phyloP scores from a whole-genome alignment of 257 asterid species.

The Solanum neorickii region DNA sequence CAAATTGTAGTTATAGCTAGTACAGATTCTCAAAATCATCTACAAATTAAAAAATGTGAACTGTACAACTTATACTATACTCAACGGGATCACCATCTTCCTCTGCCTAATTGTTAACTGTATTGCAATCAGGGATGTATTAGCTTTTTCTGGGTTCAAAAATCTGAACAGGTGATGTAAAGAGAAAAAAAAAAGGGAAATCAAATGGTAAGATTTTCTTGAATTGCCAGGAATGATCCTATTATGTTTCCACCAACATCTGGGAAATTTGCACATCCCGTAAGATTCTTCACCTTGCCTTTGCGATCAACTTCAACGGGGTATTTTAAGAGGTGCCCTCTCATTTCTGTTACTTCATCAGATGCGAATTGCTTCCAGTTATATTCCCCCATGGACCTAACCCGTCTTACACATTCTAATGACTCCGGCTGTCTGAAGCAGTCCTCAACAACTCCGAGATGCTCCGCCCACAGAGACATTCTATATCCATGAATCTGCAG shows the following conservation, averaged over 20 bases:
- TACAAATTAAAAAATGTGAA: background rate
- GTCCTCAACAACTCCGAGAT: conserved; percentile 75
- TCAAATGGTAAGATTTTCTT: conserved; percentile 81
- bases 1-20: background rate
- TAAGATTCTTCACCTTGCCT: conserved; percentile 69
- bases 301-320: conserved; percentile 79
- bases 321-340: conserved; percentile 79
- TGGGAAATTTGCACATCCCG: conserved; percentile 69
- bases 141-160: background rate
- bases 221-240: conserved; percentile 82
- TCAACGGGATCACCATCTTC: background rate
- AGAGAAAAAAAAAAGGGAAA: background rate
- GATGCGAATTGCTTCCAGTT: conserved; percentile 79
- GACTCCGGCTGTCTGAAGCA: conserved; percentile 76
- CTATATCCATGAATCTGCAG: conserved; percentile 77
- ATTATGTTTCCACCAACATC: conserved; percentile 86
- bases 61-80: background rate
- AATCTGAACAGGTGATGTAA: background rate
- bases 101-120: background rate
- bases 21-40: background rate
- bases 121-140: background rate
- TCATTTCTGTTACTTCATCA: conserved; percentile 64
- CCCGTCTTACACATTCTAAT: conserved; percentile 72
- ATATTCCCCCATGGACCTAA: conserved; percentile 65
- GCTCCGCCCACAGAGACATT: conserved; percentile 99